These are phyloP conservation scores for Silene conica DNA, from an alignment of 148 eudicot genomes.

Conservation along the genomic window DNA sequence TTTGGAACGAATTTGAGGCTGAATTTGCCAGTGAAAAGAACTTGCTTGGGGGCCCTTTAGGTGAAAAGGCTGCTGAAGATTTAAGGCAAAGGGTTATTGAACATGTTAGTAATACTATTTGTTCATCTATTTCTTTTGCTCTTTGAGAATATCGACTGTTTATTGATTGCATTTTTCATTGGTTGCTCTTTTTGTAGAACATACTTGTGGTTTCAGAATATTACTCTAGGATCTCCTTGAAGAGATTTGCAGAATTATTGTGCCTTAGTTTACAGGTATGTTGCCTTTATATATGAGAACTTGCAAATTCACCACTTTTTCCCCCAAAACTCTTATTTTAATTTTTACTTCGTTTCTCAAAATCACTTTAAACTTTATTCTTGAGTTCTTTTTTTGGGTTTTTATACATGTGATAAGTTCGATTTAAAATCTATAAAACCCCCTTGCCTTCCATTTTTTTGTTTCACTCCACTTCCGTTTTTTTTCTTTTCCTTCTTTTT, in stretches of 20 bases:
- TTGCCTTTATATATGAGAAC: not conserved
- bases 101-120: constrained; percentile 51
- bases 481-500: too few species aligned
- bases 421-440: too few species aligned
- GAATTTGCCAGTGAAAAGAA: constrained; percentile 81
- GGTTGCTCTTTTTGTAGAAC: constrained; percentile 44
- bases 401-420: too few species aligned
- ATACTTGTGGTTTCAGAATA: constrained; percentile 87
- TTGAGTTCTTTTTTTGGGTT: too few species aligned
- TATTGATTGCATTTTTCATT: constrained; percentile 5
- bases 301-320: too few species aligned
- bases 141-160: not conserved
- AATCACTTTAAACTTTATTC: too few species aligned
- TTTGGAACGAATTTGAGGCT: constrained; percentile 75
- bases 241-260: constrained; percentile 73
- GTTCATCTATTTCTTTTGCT: not conserved
- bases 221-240: constrained; percentile 75
- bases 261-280: constrained; percentile 73
- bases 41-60: constrained; percentile 83
- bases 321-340: too few species aligned
- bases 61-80: constrained; percentile 92
- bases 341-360: too few species aligned
- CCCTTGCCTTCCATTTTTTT: too few species aligned
- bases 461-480: too few species aligned
- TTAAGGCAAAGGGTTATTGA: constrained; percentile 84